These are phyloP conservation scores for Candida dajiaensis DNA, from an alignment of 805 yeast genomes.

Conservation along the genomic window DNA sequence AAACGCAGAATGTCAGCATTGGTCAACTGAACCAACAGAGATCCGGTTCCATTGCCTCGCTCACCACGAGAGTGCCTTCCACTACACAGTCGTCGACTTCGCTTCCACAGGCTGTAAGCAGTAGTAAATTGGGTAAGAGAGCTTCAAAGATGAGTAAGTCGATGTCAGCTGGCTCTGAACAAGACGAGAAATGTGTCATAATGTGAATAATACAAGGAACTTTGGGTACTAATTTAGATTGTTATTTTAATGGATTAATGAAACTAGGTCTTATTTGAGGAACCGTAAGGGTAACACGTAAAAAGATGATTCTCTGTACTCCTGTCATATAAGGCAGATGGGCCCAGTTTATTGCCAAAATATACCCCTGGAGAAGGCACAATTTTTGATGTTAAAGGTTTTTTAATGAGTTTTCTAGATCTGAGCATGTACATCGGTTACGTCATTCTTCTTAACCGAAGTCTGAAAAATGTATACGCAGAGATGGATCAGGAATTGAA, in stretches of 20 bases:
- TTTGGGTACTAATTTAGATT: background rate
- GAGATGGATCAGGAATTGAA: too few relatives aligned
- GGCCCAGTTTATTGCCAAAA: too few relatives aligned
- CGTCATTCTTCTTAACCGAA: too few relatives aligned
- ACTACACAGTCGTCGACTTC: background rate
- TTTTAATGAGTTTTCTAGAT: too few relatives aligned
- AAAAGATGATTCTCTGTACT: too few relatives aligned
- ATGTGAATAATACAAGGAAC: slow-evolving; percentile 2
- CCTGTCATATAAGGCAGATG: too few relatives aligned
- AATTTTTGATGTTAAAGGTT: too few relatives aligned
- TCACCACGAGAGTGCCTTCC: background rate
- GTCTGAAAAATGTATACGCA: too few relatives aligned
- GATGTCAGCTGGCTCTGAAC: background rate
- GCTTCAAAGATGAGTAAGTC: background rate
- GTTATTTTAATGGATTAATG: background rate
- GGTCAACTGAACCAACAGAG: slow-evolving; percentile 2
- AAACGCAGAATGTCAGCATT: background rate
- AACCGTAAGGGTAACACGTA: background rate
- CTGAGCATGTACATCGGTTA: too few relatives aligned
- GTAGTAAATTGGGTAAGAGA: background rate
- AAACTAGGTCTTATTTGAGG: too few relatives aligned
- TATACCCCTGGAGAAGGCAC: too few relatives aligned
- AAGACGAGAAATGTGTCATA: slow-evolving; percentile 11
- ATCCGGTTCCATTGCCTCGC: background rate
- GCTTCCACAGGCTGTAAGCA: background rate